Conservation (phyloP, 257 asterid species). For the Rehmannia glutinosa region DNA sequence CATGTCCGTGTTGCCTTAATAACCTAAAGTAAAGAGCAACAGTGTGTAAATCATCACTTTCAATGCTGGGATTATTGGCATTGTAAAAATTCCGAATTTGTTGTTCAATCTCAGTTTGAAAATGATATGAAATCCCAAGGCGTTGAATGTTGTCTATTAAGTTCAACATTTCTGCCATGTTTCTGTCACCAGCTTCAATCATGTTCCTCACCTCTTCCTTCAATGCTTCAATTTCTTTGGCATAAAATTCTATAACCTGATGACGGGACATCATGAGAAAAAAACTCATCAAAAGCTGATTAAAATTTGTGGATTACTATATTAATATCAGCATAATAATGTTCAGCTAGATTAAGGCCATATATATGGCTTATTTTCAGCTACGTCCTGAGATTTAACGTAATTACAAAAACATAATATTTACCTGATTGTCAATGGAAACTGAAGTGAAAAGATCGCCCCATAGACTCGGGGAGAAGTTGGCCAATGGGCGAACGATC, state of each 20-base stretch:
- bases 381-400: no score
- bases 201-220: constrained; percentile 24
- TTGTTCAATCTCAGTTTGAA: constrained; percentile 31
- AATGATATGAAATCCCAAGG: constrained; percentile 31
- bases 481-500: constrained; percentile 23
- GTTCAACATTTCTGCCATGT: constrained; percentile 10
- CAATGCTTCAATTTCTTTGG: constrained; percentile 16
- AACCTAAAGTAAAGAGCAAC: constrained; percentile 28
- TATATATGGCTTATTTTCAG: no score
- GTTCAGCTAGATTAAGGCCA: no score
- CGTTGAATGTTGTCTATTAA: constrained; percentile 30
- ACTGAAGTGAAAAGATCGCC: constrained; percentile 24
- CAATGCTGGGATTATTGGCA: no score
- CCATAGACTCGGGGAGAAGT: no score
- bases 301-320: no score
- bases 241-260: background rate
- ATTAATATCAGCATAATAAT: no score
- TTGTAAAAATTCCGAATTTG: background rate
- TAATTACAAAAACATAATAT: no score
- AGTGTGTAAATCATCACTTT: constrained; percentile 1
- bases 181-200: background rate
- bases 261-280: no score
- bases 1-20: constrained; percentile 39
- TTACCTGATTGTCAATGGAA: constrained; percentile 14
- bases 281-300: no score